Evolutionary conservation across 2,329 filamentous ascomycete species (phyloP).

Genomic region (Penicillium crustosum): DNA sequence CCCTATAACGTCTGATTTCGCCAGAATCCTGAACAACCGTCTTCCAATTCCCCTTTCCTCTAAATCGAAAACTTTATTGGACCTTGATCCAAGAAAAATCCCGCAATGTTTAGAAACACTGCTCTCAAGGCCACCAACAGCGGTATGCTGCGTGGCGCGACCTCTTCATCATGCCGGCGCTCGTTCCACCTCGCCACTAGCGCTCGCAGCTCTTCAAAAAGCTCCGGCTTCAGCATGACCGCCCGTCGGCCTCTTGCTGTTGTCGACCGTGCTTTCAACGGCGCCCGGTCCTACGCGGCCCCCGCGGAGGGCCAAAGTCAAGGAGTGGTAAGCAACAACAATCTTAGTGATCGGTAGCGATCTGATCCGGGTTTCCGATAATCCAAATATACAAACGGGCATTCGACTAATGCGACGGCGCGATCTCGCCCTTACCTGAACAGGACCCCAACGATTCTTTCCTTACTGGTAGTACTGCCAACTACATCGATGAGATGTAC

Average conservation of each 20-base stretch:
- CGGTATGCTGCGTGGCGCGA: conserved; percentile 38
- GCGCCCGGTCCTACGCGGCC: conserved; percentile 58
- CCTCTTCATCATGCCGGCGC: conserved; percentile 34
- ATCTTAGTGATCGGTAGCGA: conserved; percentile 9
- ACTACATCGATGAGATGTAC: conserved; percentile 99
- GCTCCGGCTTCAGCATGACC: conserved; percentile 39
- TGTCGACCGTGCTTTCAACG: conserved; percentile 37
- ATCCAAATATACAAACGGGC: conserved; percentile 1
- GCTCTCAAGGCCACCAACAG: conserved; percentile 43
- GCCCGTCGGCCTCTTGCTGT: conserved; percentile 46
- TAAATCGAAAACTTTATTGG: conserved; percentile 9
- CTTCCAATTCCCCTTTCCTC: conserved; percentile 2
- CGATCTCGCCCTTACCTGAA: conserved; percentile 19
- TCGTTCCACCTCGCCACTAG: conserved; percentile 37
- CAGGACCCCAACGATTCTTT: conserved; percentile 92
- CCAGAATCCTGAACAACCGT: conserved; percentile 2
- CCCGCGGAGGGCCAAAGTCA: conserved; percentile 59
- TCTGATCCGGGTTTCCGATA: conserved; percentile 11
- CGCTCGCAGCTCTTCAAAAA: conserved; percentile 32
- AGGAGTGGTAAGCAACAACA: conserved; percentile 56
- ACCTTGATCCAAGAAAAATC: conserved; percentile 28
- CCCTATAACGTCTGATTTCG: conserved; percentile 6
- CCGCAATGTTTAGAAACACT: conserved; percentile 42
- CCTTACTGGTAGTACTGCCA: conserved; percentile 92
- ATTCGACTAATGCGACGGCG: conserved; percentile 28